Evolutionary conservation across 805 yeast genomes (phyloP), one percentile per base, ranked within the genome.

Genomic region (Saccharomycopsis babjevae): DNA sequence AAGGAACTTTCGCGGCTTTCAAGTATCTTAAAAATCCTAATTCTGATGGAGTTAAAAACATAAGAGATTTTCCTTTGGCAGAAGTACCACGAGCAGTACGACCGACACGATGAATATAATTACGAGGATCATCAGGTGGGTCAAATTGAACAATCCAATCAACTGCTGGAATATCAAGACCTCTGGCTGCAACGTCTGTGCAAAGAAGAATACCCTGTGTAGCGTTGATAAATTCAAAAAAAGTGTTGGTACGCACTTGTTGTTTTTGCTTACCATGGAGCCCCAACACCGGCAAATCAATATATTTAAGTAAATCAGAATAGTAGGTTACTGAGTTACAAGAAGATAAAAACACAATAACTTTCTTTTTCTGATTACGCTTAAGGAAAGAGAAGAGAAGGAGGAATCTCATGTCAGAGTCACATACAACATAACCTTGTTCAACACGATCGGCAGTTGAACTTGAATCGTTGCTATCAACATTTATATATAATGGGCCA

Each of bases 61-160:
- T 92, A 64, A 94, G 78, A 10, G 97, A 89, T 74, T 86, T 89
- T 69, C 99, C 99, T 71, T 85, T 86, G 61, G 97, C 98, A 57
- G 82, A 71, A 13, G 87, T 83, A 66, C 96, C 96, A 79, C 99
- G 86, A 42, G 99, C 99, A 32, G 99, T 94, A 79, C 99, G 86
- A 67, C 99, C 99, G 42, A 94, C 99, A 75, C 99, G 85, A 77
- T 94, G 99, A 67, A 94, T 94, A 73, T 94, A 94, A 76, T 94
- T 98, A 77, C 98, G 85, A 75, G 99, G 99, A 76, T 94, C 99
- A 86, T 94, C 99, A 73, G 99, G 99, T 60, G 99, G 99, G 74
- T 94, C 99, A 71, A 90, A 94, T 78, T 94, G 99, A 66, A 94
- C 88, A 70, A 94, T 94, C 99, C 99, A 94, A 77, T 96, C 99